A percentile compares a stretch with the other conserved stretches of the same genome.
These are phyloP conservation scores for Lachnellula cervina DNA, from an alignment of 2,329 filamentous ascomycete genomes.

Conservation along the genomic window DNA sequence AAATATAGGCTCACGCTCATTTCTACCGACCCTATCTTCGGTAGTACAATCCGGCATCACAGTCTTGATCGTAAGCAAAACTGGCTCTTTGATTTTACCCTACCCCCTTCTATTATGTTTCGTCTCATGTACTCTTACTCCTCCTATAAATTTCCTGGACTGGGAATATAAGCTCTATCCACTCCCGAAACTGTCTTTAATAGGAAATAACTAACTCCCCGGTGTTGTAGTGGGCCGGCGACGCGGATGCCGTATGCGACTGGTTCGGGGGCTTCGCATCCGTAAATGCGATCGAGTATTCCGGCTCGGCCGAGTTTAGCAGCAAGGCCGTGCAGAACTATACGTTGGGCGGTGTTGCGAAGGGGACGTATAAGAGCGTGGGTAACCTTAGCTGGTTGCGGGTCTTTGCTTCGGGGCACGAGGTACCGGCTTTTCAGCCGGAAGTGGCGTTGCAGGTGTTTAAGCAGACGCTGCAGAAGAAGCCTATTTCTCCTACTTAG, in stretches of 20 bases:
- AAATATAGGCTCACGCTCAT: slow-evolving; percentile 34
- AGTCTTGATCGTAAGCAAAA: slow-evolving; percentile 42
- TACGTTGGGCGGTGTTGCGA: slow-evolving; percentile 41
- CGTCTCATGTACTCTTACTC: no score
- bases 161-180: no score
- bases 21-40: slow-evolving; percentile 36
- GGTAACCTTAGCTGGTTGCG: slow-evolving; percentile 44
- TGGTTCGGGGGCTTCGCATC: slow-evolving; percentile 45
- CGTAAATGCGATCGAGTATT: slow-evolving; percentile 41
- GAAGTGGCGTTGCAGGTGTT: slow-evolving; percentile 40
- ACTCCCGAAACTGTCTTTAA: no score
- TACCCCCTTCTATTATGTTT: no score
- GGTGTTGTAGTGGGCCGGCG: slow-evolving; percentile 54
- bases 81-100: no score
- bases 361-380: slow-evolving; percentile 44
- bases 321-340: slow-evolving; percentile 37
- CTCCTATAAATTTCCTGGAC: no score
- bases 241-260: slow-evolving; percentile 54
- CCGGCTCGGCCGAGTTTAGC: slow-evolving; percentile 36
- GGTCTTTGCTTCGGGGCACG: slow-evolving; percentile 42
- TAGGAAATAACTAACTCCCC: no score
- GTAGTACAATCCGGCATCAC: slow-evolving; percentile 43
- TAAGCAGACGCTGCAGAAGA: slow-evolving; percentile 37
- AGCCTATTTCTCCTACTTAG: slow-evolving; percentile 31
- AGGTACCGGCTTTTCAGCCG: slow-evolving; percentile 32